Base-by-base conservation (phyloP, 345 rosid genomes). In the Eutrema japonicum region DNA sequence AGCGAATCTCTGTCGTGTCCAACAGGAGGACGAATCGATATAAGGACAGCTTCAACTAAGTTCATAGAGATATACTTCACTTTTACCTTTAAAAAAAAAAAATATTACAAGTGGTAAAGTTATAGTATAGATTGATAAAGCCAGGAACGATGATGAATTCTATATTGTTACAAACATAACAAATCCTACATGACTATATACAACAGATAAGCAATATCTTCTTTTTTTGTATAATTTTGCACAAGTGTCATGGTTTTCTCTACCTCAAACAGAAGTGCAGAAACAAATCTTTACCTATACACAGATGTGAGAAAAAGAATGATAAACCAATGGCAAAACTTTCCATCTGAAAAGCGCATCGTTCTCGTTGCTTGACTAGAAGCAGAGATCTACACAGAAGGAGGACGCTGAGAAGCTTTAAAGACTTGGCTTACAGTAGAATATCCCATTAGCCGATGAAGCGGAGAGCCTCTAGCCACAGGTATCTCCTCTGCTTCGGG, bases 391-490 rank as follows among this genome's bases (percentile, higher is more conserved):
- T 66, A 65, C 36, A 57, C 13, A 58, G 63, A 64, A 56, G 80
- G 77, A 37, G 53, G 59, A 32, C 70, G 73, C 16, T 64, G 68
- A 18, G 67, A 48, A 30, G 85, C 82, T 58, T 73, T 59, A 16
- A 90, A 61, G 74, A 90, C 75, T 72, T 80, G 85, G 72, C 87
- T 81, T n/a, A 82, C 78, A 6, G 98, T 86, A 71, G 91, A 77
- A 80, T 89, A 94, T 46, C 98, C 97, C 96, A 94, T 88, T 41
- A 94, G 86, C 65, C 66, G 75, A 76, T 94, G 98, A 70, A 94
- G 95, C 3, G 87, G 92, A 7, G 88, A 88, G 70, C 86, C 81
- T 55, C 79, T 78, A 67, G 74, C 70, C 52, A 71, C 81, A 49
- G 76, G 75, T 60, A 67, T 48, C 72, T 82, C 83, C 71, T 84